Conservation (phyloP, 345 rosid species). For the Citrus reticulata region DNA sequence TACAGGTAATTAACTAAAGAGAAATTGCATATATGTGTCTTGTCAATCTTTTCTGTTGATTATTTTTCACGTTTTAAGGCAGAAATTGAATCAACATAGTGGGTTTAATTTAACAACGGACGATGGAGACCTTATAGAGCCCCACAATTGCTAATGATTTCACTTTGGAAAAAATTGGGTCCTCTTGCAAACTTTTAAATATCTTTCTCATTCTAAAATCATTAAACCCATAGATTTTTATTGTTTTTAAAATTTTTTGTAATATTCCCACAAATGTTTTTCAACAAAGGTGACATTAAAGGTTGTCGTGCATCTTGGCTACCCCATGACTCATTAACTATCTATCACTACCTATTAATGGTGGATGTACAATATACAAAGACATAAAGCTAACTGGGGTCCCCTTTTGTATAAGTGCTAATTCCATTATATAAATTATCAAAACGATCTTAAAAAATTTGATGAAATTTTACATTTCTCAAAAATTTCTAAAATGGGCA, state of each 20-base stretch:
- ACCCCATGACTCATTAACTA: not conserved
- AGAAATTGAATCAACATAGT: conserved; percentile 19
- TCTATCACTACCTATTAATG: conserved; percentile 8
- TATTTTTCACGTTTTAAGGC: conserved; percentile 15
- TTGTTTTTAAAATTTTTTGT: not conserved
- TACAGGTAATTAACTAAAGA: conserved; percentile 40
- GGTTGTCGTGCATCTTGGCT: conserved; percentile 3
- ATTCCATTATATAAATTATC: not conserved
- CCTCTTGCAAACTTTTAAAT: conserved; percentile 14
- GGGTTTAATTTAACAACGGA: conserved; percentile 24
- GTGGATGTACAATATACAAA: not conserved
- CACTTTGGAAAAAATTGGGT: conserved; percentile 22
- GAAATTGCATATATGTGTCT: conserved; percentile 8
- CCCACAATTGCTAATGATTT: conserved; percentile 35
- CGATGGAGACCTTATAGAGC: conserved; percentile 27
- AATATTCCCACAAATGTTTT: conserved; percentile 8
- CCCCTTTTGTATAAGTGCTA: not conserved
- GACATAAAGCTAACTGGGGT: conserved; percentile 4
- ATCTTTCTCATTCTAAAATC: conserved; percentile 12
- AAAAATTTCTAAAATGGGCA: not conserved
- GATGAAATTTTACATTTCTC: not conserved
- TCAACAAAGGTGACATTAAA: conserved; percentile 8
- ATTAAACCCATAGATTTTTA: conserved; percentile 24
- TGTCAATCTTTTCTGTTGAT: conserved; percentile 17
- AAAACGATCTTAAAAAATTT: not conserved